Evolutionary conservation across 2,329 filamentous ascomycete species (phyloP), one percentile per base, ranked within the genome.

Genomic region (Fusarium brachygibbosum): DNA sequence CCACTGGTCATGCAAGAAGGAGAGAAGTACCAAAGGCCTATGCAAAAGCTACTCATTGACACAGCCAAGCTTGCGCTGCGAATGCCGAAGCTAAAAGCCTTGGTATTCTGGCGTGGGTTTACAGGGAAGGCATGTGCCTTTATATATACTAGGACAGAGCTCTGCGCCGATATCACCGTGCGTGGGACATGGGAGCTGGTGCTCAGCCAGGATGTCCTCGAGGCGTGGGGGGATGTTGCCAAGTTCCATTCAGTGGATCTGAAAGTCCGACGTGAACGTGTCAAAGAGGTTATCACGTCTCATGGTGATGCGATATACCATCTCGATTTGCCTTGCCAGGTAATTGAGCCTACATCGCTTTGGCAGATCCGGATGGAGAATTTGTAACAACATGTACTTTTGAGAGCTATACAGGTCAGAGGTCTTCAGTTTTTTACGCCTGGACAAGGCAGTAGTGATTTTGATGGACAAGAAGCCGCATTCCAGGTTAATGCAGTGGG

Each of bases 281-380:
- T 61, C 12, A 6, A 3, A 3, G 46, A 41, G 19, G 14, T 3
- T 5, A 54, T 54, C 6, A 35, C 19, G 25, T 46, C 21, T 42
- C 56, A 32, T 54, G 59, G 46, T 13, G 31, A 60, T 34, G 41
- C 57, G 14, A 35, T 60, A 3, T 21, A 42, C 12, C 17, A 60
- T 35, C 52, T 60, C 11, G 19, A 49, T 29, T 35, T 60, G 28
- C 52, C 57, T 35, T 49, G 57, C n/a, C 29, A 49, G 42, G 57
- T 60, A 13, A 58, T 58, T 31, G 35, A 60, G n/a, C 42, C 52
- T 31, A 37, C 53, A n/a, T 58, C 52, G 29, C 52, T 49, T 21
- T 60, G 52, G 57, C 52, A 60, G 31, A 37, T 49, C 23, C 23
- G 57, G 11, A 14, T 41, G 23, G 57, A 58, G 57, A 25, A 25